A percentile compares a stretch with the other conserved stretches of the same genome.
Conservation (phyloP, 2,329 filamentous ascomycete genomes). For the Xylaria arbuscula region DNA sequence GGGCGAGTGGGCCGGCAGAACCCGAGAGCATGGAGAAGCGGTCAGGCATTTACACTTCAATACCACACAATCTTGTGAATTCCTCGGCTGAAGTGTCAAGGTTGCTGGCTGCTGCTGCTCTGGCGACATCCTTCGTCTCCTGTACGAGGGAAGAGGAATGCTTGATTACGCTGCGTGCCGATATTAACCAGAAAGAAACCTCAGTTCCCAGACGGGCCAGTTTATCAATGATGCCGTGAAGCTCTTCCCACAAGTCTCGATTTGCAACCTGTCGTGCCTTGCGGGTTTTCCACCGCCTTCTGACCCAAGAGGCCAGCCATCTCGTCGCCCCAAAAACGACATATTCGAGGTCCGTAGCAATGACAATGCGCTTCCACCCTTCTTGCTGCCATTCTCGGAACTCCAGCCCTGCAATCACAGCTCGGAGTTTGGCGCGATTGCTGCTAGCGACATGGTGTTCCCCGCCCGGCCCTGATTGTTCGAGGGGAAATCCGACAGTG, state of each 20-base stretch:
- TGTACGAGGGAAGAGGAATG: constrained; percentile 38
- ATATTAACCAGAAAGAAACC: constrained; percentile 47
- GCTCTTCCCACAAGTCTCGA: constrained; percentile 57
- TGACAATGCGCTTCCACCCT: constrained; percentile 55
- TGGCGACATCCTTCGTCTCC: constrained; percentile 41
- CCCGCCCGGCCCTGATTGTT: constrained; percentile 52
- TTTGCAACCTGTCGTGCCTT: constrained; percentile 50
- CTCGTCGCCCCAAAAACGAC: constrained; percentile 55
- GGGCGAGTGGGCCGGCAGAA: constrained; percentile 3
- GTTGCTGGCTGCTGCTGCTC: constrained; percentile 38
- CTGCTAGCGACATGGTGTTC: constrained; percentile 51
- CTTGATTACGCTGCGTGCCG: constrained; percentile 29
- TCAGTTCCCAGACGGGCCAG: constrained; percentile 42
- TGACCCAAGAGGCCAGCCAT: constrained; percentile 55
- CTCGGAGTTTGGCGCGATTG: constrained; percentile 60
- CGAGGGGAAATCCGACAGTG: constrained; percentile 50
- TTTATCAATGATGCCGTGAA: constrained; percentile 47
- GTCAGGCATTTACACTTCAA: constrained; percentile 36
- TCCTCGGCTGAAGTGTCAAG: constrained; percentile 36
- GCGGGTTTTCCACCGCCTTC: constrained; percentile 52
- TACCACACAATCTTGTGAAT: constrained; percentile 45
- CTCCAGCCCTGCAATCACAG: constrained; percentile 56
- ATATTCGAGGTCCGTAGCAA: constrained; percentile 61
- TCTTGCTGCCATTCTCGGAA: constrained; percentile 56
- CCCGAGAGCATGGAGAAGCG: neutral